Evolutionary conservation across 129 eudicot genomes (phyloP).

Genomic region (Flaveria sonorensis): DNA sequence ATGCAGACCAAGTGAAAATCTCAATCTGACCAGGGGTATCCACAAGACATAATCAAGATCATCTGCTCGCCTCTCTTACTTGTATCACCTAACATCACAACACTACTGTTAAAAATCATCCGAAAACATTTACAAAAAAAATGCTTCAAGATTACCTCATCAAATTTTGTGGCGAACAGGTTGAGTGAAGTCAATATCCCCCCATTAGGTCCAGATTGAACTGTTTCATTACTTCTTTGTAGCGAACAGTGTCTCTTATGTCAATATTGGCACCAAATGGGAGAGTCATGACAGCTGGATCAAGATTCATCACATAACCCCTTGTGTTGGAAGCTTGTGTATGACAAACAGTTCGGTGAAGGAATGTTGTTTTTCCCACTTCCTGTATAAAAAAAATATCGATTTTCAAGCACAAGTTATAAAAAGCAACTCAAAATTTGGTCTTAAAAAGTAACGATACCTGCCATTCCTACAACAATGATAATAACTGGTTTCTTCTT

Average conservation of each 20-base stretch:
- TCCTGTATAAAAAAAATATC: constrained; percentile 41
- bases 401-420: neutral
- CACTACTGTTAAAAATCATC: neutral
- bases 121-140: neutral
- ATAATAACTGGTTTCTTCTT: constrained; percentile 83
- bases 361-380: constrained; percentile 95
- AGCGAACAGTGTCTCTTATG: constrained; percentile 85
- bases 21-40: constrained; percentile 99
- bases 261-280: constrained; percentile 96
- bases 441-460: constrained; percentile 39
- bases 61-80: constrained; percentile 82
- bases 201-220: constrained; percentile 88
- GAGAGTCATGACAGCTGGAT: constrained; percentile 93
- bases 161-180: constrained; percentile 89
- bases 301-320: constrained; percentile 91
- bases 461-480: constrained; percentile 98
- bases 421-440: neutral
- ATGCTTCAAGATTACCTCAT: constrained; percentile 56
- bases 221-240: constrained; percentile 98
- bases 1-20: constrained; percentile 97
- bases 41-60: constrained; percentile 91
- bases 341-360: constrained; percentile 74
- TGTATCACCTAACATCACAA: constrained; percentile 58
- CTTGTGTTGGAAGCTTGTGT: constrained; percentile 58
- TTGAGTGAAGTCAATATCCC: constrained; percentile 92